Evolutionary conservation across 2,329 filamentous ascomycete species (phyloP), one percentile per base, ranked within the genome.

Genomic region (Sarocladiaceae sp.): DNA sequence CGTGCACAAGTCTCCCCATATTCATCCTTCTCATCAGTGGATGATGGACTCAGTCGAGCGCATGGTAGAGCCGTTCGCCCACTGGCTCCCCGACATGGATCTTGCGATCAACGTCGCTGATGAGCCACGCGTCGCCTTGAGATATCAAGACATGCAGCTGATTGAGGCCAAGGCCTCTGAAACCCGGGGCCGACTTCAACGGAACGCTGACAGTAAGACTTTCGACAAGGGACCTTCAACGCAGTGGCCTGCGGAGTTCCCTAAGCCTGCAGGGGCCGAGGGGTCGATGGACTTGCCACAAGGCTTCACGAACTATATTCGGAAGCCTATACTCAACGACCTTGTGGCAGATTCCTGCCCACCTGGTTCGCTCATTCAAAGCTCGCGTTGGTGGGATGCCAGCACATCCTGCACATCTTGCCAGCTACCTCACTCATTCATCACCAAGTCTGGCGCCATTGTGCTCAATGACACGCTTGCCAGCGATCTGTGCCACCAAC

Each of bases 81-180:
- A 82, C 50, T 78, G 83, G 58, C 66, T 93, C 18, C 85, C 85
- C 1, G 78, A 88, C 50, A 87, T 91, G 83, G 83, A 88, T 51
- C 63, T 93, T 26, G 82, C 83, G 0, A 83, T 91, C 64, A 93
- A 93, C 58, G 70, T 83, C 11, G 72, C 86, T 63, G 78, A 82
- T 53, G 77, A 82, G 55, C 78, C 77, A 43, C 67, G 78, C 18
- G 55, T 83, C 27, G 69, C 80, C 10, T 71, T 76, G 6, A 69
- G 76, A 10, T 80, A 70, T 66, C 74, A 80, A 50, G 67, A 74
- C 6, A 72, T 82, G 47, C 61, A 72, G 23, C 59, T 58, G 6
- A 64, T 70, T 39, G 63, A 81, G 55, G 54, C 61, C 31, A 61
- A 67, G 45, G 73, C 73, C 31, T 5, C 78, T 82, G 4, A 76